Conservation (phyloP, 2,329 filamentous ascomycete species). For the Colletotrichum neosansevieriae region DNA sequence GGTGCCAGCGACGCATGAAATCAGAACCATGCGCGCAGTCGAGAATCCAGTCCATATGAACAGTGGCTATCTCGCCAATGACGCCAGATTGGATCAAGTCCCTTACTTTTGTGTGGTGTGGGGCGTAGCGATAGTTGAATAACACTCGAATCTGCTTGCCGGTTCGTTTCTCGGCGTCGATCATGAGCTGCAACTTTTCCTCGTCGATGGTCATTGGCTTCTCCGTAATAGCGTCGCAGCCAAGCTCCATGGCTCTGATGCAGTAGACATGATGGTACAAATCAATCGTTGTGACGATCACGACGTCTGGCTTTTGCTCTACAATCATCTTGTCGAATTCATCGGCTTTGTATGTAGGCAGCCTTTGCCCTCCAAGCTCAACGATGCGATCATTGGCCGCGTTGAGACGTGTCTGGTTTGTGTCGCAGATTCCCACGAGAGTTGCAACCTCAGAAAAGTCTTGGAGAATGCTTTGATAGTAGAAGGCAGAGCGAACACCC, state of each 20-base stretch:
- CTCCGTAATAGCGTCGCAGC: conserved; percentile 48
- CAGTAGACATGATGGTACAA: conserved; percentile 58
- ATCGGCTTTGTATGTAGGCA: conserved; percentile 58
- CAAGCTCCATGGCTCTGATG: too few relatives aligned
- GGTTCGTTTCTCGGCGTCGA: conserved; percentile 60
- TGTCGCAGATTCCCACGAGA: conserved; percentile 59
- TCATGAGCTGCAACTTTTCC: conserved; percentile 56
- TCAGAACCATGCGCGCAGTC: conserved; percentile 72
- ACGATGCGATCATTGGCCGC: conserved; percentile 54
- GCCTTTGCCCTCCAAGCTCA: conserved; percentile 48
- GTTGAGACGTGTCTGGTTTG: conserved; percentile 59
- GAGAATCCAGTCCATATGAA: conserved; percentile 74
- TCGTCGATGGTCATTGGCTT: conserved; percentile 74
- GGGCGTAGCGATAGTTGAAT: conserved; percentile 75
- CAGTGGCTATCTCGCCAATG: conserved; percentile 67
- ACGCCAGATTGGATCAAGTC: conserved; percentile 65
- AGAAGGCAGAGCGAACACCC: conserved; percentile 58
- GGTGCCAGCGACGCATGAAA: conserved; percentile 74
- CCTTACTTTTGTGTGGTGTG: conserved; percentile 72
- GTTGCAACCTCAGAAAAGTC: conserved; percentile 53
- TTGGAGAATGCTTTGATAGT: conserved; percentile 56
- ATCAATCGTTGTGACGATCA: conserved; percentile 64
- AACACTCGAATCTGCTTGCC: conserved; percentile 65
- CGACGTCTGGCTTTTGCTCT: conserved; percentile 58
- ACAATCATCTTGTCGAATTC: conserved; percentile 61